Evolutionary conservation across 1,284 basidiomycete species (phyloP).

Genomic region (Cutaneotrichosporon cutaneum): DNA sequence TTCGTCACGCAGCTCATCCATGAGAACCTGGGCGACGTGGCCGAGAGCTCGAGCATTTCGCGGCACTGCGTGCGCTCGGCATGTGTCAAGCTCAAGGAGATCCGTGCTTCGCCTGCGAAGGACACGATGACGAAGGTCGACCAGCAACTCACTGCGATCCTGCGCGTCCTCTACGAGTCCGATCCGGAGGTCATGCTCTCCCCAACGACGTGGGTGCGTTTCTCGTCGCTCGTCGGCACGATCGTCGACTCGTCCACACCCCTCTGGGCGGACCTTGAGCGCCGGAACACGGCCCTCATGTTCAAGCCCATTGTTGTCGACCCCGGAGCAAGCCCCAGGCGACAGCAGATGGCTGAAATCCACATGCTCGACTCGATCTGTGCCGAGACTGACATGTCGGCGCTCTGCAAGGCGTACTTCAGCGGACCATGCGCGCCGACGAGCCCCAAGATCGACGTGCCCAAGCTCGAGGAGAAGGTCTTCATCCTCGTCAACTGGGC

Average conservation of each 20-base stretch:
- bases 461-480: constrained; percentile 59
- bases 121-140: constrained; percentile 34
- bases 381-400: constrained; percentile 64
- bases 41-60: constrained; percentile 50
- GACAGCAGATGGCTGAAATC: constrained; percentile 67
- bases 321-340: constrained; percentile 46
- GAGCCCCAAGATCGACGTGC: constrained; percentile 54
- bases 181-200: constrained; percentile 40
- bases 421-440: constrained; percentile 42
- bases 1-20: constrained; percentile 75
- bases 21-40: constrained; percentile 73
- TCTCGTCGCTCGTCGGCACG: constrained; percentile 44
- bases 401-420: constrained; percentile 63
- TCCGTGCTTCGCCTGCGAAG: constrained; percentile 34
- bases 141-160: constrained; percentile 33
- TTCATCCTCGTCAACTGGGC: constrained; percentile 82
- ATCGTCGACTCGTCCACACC: constrained; percentile 24
- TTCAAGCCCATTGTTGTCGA: constrained; percentile 63
- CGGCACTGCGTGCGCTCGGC: constrained; percentile 39
- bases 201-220: constrained; percentile 58
- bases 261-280: constrained; percentile 56
- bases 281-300: constrained; percentile 72
- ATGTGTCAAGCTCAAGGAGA: constrained; percentile 62
- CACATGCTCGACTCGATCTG: constrained; percentile 81
- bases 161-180: constrained; percentile 37